These are phyloP conservation scores for Aspergillus sp. DNA, from an alignment of 2,329 filamentous ascomycete species.

Conservation along the genomic window DNA sequence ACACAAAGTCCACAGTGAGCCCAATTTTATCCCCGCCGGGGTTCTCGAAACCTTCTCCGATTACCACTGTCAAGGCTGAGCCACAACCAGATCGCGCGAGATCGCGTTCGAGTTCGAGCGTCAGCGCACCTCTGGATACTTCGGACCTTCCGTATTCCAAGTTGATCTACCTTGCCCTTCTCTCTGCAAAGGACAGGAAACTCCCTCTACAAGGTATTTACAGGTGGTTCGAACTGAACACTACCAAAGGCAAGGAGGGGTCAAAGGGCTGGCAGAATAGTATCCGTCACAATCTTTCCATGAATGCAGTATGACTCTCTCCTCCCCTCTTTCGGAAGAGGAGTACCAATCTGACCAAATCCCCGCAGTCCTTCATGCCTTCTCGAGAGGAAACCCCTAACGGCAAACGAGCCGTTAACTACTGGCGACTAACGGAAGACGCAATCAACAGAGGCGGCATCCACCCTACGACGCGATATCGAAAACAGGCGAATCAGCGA, in stretches of 20 bases:
- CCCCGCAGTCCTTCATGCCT: conserved; percentile 40
- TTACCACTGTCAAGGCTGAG: conserved; percentile 5
- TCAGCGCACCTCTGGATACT: conserved; percentile 23
- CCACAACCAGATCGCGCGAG: conserved; percentile 16
- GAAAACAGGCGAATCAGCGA: conserved; percentile 44
- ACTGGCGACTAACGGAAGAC: conserved; percentile 70
- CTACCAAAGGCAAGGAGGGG: conserved; percentile 60
- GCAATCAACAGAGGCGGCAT: conserved; percentile 59
- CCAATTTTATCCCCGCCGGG: conserved; percentile 14
- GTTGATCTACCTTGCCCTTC: conserved; percentile 70
- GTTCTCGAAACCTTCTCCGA: conserved; percentile 16
- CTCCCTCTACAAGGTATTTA: conserved; percentile 86
- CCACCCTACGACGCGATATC: conserved; percentile 76
- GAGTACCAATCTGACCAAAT: background rate
- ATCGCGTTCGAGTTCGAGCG: conserved; percentile 12
- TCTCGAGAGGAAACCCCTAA: conserved; percentile 46
- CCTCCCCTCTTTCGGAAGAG: background rate
- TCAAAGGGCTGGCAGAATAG: conserved; percentile 87
- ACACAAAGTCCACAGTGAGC: conserved; percentile 3
- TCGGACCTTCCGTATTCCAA: conserved; percentile 68
- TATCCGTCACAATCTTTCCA: conserved; percentile 89
- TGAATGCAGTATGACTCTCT: conserved; percentile 65
- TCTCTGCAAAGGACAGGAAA: conserved; percentile 57
- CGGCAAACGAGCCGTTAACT: conserved; percentile 55
- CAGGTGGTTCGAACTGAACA: conserved; percentile 78